Evolutionary conservation across 2,329 filamentous ascomycete genomes (phyloP).

Genomic region (Botrytis galanthina): DNA sequence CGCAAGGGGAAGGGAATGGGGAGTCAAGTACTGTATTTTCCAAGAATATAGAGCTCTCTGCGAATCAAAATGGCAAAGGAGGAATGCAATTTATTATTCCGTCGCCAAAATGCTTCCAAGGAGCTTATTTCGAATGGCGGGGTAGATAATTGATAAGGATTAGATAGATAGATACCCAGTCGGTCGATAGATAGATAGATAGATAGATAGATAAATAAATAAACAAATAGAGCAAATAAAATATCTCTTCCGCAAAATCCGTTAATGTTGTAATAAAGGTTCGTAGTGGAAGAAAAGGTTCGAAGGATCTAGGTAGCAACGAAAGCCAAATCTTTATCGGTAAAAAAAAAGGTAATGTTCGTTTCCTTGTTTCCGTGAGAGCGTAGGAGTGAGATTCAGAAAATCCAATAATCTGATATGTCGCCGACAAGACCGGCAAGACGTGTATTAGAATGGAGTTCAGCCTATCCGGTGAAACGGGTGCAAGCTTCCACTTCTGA

Average conservation of each 20-base stretch:
- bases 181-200: not conserved
- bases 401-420: slow-evolving; percentile 15
- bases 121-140: slow-evolving; percentile 7
- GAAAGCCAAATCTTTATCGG: not conserved
- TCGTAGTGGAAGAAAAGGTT: not conserved
- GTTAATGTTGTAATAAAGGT: not conserved
- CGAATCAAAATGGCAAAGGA: slow-evolving; percentile 1
- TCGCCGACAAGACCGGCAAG: slow-evolving; percentile 18
- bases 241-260: not conserved
- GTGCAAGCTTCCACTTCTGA: slow-evolving; percentile 14
- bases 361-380: not conserved
- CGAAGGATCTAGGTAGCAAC: not conserved
- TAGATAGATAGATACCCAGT: slow-evolving; percentile 3
- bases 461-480: slow-evolving; percentile 20
- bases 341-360: not conserved
- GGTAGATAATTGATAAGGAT: slow-evolving; percentile 19
- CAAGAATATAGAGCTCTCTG: not conserved
- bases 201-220: not conserved
- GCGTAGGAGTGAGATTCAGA: not conserved
- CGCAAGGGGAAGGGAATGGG: not conserved
- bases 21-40: slow-evolving; percentile 1
- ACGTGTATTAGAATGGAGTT: not conserved
- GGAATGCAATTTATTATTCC: slow-evolving; percentile 10
- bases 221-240: not conserved
- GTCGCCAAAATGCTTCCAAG: not conserved